A percentile compares a stretch with the other conserved stretches of the same genome.
Conservation (phyloP, 805 yeast species). For the Pichia manshurica region DNA sequence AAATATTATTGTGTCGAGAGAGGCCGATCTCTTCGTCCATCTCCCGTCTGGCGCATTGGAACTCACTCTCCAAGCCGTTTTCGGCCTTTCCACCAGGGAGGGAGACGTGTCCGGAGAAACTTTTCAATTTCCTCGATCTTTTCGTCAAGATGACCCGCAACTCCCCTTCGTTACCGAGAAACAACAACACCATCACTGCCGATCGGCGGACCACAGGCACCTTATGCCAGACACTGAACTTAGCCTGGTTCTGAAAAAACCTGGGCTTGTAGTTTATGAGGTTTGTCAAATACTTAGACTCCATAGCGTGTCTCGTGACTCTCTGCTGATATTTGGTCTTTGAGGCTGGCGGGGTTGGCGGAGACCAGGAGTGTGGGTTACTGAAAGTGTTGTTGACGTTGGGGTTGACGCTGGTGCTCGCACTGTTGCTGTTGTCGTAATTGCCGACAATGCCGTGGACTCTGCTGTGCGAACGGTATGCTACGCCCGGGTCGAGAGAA, state of each 20-base stretch:
- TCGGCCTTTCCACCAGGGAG: conserved; percentile 95
- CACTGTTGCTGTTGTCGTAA: no score
- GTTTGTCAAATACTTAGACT: conserved; percentile 31
- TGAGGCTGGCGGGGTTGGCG: conserved; percentile 7
- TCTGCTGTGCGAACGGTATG: no score
- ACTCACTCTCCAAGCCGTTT: conserved; percentile 53
- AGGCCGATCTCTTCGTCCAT: conserved; percentile 84
- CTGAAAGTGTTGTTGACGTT: no score
- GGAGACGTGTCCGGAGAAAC: conserved; percentile 86
- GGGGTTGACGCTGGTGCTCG: no score
- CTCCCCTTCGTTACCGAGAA: conserved; percentile 67
- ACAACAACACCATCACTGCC: conserved; percentile 71
- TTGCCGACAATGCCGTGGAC: no score
- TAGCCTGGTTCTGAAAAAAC: conserved; percentile 28
- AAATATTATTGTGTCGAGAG: conserved; percentile 39
- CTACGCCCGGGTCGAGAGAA: background rate
- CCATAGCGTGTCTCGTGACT: conserved; percentile 21
- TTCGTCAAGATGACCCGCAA: conserved; percentile 73
- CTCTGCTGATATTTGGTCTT: conserved; percentile 8
- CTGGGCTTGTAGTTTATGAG: conserved; percentile 31
- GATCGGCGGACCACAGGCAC: conserved; percentile 68
- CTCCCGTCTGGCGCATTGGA: conserved; percentile 75
- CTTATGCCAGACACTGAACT: conserved; percentile 51
- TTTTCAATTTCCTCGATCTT: conserved; percentile 60
- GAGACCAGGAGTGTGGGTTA: no score